These are phyloP conservation scores for Fusarium euwallaceae DNA, from an alignment of 2,329 filamentous ascomycete genomes.

Conservation along the genomic window DNA sequence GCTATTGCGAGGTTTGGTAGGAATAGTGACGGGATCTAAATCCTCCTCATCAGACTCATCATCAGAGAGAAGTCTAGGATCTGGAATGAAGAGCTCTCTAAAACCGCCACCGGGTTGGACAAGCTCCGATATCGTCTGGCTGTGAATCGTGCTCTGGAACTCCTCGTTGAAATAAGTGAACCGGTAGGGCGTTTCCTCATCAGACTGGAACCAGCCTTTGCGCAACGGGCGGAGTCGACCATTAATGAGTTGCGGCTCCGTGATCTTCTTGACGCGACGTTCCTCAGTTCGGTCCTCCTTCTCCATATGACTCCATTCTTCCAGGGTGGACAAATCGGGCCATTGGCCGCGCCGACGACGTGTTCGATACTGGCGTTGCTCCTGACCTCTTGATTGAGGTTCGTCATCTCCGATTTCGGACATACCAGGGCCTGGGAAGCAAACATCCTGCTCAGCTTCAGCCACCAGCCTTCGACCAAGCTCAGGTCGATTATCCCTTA, in stretches of 20 bases:
- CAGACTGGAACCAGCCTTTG: conserved; percentile 85
- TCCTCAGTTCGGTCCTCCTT: conserved; percentile 86
- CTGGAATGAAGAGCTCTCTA: conserved; percentile 89
- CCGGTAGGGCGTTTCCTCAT: conserved; percentile 91
- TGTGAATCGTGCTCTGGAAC: conserved; percentile 95
- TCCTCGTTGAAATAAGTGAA: conserved; percentile 99
- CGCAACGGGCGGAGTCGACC: conserved; percentile 87
- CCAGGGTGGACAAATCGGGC: conserved; percentile 86
- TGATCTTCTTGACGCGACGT: conserved; percentile 89
- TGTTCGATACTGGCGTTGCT: conserved; percentile 51
- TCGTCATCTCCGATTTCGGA: conserved; percentile 89
- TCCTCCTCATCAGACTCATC: conserved; percentile 78
- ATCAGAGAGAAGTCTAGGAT: conserved; percentile 81
- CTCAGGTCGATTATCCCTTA: conserved; percentile 49
- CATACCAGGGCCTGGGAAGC: conserved; percentile 80
- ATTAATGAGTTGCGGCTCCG: conserved; percentile 91
- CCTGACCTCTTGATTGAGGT: conserved; percentile 60
- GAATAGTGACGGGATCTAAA: conserved; percentile 52
- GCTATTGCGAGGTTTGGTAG: conserved; percentile 43
- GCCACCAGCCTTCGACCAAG: conserved; percentile 64
- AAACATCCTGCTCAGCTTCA: conserved; percentile 87
- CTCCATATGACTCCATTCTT: conserved; percentile 92
- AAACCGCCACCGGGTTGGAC: conserved; percentile 88
- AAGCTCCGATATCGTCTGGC: conserved; percentile 93
- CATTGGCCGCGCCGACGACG: conserved; percentile 79